These are phyloP conservation scores for Oryza rufipogon DNA, from an alignment of 176 grass and related monocot species.

Conservation along the genomic window DNA sequence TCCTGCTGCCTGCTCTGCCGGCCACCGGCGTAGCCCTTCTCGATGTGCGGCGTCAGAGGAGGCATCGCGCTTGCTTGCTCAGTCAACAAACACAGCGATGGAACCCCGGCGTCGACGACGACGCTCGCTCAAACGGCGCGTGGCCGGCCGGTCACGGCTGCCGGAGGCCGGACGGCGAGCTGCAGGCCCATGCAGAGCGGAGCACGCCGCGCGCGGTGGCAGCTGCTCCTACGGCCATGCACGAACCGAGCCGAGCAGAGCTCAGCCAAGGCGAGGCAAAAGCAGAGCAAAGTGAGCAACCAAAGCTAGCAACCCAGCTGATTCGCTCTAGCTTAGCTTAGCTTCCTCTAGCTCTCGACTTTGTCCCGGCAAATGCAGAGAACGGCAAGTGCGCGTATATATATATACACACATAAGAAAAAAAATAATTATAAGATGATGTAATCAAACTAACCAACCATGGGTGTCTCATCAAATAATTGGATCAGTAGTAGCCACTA, in stretches of 20 bases:
- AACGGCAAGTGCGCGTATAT: background rate
- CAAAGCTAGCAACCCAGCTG: background rate
- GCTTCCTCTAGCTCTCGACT: background rate
- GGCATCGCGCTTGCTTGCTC: conserved; percentile 26
- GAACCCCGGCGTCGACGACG: background rate
- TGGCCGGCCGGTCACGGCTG: background rate
- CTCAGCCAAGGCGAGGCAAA: background rate
- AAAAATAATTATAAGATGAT: background rate
- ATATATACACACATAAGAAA: background rate
- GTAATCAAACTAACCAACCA: background rate
- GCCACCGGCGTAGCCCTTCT: conserved; percentile 32
- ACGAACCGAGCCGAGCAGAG: background rate
- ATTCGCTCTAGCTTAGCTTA: background rate
- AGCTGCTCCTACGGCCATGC: conserved; percentile 32
- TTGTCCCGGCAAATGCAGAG: conserved; percentile 24
- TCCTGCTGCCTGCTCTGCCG: conserved; percentile 18
- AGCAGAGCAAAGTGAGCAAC: background rate
- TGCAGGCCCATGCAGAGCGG: conserved; percentile 8
- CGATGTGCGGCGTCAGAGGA: conserved; percentile 31
- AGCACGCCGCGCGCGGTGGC: conserved; percentile 18
- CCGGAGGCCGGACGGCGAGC: conserved; percentile 27
- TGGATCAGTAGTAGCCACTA: background rate
- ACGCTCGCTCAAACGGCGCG: background rate
- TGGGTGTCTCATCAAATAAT: conserved; percentile 40
- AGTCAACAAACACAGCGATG: background rate